phyloP scores from a whole-genome alignment of 169 alveolate genomes.

The Cyclospora cayetanensis region DNA sequence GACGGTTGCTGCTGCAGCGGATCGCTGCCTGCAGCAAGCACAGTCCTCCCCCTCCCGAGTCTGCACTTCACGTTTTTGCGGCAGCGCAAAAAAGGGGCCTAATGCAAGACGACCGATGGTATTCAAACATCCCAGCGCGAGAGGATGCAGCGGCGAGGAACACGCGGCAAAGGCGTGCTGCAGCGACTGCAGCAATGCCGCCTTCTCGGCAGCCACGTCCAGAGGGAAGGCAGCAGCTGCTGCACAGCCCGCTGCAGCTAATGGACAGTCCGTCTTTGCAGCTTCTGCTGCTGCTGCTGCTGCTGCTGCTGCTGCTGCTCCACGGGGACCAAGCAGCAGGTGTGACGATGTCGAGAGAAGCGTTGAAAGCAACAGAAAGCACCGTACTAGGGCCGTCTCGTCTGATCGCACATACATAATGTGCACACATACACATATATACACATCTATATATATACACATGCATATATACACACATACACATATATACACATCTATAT shows the following conservation, averaged over 20 bases:
- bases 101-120: not conserved
- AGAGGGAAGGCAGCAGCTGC: slow-evolving; percentile 12
- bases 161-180: slow-evolving; percentile 9
- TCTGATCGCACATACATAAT: slow-evolving; percentile 42
- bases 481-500: too few species aligned
- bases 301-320: slow-evolving; percentile 46
- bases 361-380: slow-evolving; percentile 3
- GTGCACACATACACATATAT: too few species aligned
- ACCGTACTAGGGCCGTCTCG: slow-evolving; percentile 43
- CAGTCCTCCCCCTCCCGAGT: slow-evolving; percentile 3
- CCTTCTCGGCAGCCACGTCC: slow-evolving; percentile 11
- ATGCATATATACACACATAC: too few species aligned
- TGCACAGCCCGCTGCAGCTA: not conserved
- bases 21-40: slow-evolving; percentile 4
- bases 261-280: not conserved
- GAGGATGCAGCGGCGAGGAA: slow-evolving; percentile 16
- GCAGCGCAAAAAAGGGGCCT: slow-evolving; percentile 27
- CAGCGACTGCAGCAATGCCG: slow-evolving; percentile 30
- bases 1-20: slow-evolving; percentile 22
- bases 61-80: not conserved
- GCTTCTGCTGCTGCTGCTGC: not conserved
- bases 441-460: too few species aligned
- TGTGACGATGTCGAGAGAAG: not conserved
- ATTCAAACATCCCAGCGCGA: slow-evolving; percentile 10
- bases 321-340: not conserved